phyloP scores from a whole-genome alignment of 2,329 filamentous ascomycete genomes.

The Fusarium chaquense region DNA sequence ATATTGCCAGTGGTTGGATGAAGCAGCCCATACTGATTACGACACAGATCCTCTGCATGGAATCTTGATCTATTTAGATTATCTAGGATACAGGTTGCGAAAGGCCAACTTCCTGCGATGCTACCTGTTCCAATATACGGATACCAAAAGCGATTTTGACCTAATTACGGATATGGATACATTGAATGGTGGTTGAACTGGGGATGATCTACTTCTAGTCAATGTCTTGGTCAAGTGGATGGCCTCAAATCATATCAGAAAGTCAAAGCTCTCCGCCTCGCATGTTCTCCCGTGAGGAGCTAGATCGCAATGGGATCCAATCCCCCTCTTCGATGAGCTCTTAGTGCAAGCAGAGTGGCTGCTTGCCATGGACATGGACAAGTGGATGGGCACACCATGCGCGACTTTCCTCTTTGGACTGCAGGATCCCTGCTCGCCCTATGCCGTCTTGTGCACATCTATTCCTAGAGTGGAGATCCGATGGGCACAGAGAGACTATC shows the following conservation, averaged over 20 bases:
- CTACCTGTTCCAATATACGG: background rate
- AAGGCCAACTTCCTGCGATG: background rate
- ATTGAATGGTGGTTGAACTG: constrained; percentile 22
- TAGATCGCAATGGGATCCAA: constrained; percentile 42
- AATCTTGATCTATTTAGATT: constrained; percentile 11
- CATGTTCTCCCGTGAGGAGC: constrained; percentile 37
- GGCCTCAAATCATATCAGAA: constrained; percentile 43
- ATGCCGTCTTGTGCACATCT: constrained; percentile 48
- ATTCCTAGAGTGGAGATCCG: constrained; percentile 48
- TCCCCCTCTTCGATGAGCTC: constrained; percentile 37
- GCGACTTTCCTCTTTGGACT: constrained; percentile 49
- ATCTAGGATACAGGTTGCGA: background rate
- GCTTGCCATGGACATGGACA: constrained; percentile 40
- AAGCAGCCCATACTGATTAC: constrained; percentile 24
- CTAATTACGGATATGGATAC: constrained; percentile 24
- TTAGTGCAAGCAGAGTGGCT: constrained; percentile 44
- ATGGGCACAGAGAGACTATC: constrained; percentile 43
- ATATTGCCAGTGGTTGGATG: constrained; percentile 9
- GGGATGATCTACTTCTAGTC: constrained; percentile 21
- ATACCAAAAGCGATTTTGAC: constrained; percentile 17
- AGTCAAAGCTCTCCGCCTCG: constrained; percentile 42
- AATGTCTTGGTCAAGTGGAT: constrained; percentile 32
- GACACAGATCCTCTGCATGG: constrained; percentile 35
- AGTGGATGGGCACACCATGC: constrained; percentile 48
- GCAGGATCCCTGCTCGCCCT: constrained; percentile 34